Conservation (phyloP, 805 yeast species). For the Ogataea salicorniae region DNA sequence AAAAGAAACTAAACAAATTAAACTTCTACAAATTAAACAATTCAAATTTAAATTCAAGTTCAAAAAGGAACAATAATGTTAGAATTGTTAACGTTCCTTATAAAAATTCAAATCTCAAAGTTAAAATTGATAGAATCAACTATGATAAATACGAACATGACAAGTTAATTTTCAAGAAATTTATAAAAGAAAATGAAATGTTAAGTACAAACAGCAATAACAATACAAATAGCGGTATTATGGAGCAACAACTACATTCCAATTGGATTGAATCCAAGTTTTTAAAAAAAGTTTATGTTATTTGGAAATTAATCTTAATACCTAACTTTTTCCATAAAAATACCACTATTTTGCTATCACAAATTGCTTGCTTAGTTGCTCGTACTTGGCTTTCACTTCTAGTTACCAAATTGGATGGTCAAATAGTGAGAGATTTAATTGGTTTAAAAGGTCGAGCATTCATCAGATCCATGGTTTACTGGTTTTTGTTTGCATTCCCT, state of each 20-base stretch:
- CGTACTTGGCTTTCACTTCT: conserved; percentile 84
- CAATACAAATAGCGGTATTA: background rate
- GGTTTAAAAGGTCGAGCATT: conserved; percentile 75
- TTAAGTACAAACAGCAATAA: background rate
- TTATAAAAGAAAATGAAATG: conserved; percentile 28
- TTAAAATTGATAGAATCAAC: conserved; percentile 43
- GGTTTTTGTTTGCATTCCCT: conserved; percentile 90
- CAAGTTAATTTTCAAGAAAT: conserved; percentile 46
- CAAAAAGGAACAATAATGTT: conserved; percentile 21
- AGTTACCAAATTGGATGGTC: conserved; percentile 88
- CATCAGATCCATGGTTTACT: conserved; percentile 68
- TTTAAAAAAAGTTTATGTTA: conserved; percentile 63
- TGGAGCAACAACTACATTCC: too few species aligned
- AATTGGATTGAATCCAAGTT: conserved; percentile 47
- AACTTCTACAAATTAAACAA: background rate
- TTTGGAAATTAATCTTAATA: conserved; percentile 71
- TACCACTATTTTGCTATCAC: conserved; percentile 58
- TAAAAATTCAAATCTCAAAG: conserved; percentile 34
- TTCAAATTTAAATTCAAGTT: conserved; percentile 2
- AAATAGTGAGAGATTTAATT: conserved; percentile 82
- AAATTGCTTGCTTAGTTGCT: conserved; percentile 66
- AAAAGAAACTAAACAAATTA: background rate
- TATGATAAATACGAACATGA: conserved; percentile 51
- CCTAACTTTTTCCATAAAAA: conserved; percentile 69
- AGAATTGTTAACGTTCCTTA: conserved; percentile 46